These are phyloP conservation scores for Termitomyces sp. DNA, from an alignment of 768 basidiomycete species.

Conservation along the genomic window DNA sequence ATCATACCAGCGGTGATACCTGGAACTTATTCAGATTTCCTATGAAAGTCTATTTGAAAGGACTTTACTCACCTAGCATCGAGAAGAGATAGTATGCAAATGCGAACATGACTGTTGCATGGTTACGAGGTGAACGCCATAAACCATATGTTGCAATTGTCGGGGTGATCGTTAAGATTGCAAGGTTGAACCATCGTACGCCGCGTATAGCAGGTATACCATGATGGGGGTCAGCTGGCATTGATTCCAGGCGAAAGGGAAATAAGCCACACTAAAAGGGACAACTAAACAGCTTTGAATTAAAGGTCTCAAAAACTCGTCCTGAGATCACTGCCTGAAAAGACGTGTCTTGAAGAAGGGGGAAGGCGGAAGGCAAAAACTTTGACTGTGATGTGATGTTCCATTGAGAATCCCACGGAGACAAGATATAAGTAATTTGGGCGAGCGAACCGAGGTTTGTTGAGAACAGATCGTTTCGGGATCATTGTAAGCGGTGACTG, in stretches of 20 bases:
- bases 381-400: constrained; percentile 6
- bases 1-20: constrained; percentile 43
- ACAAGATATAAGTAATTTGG: constrained; percentile 4
- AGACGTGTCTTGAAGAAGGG: constrained; percentile 1
- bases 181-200: constrained; percentile 74
- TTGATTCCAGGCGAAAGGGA: constrained; percentile 1
- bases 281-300: background rate
- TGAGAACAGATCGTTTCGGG: constrained; percentile 13
- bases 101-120: constrained; percentile 55
- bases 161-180: constrained; percentile 66
- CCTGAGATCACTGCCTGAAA: background rate
- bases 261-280: background rate
- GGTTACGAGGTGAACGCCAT: constrained; percentile 35
- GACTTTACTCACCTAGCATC: constrained; percentile 59
- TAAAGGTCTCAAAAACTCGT: background rate
- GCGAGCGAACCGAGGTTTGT: constrained; percentile 16
- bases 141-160: constrained; percentile 65
- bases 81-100: constrained; percentile 77
- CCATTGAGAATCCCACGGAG: constrained; percentile 8
- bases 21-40: constrained; percentile 15
- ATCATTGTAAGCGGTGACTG: constrained; percentile 10
- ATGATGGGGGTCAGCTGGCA: constrained; percentile 12
- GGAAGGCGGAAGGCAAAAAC: background rate
- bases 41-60: constrained; percentile 8
- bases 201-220: constrained; percentile 46